Percentiles rank a stretch among this genome's conserved stretches.
phyloP scores from a whole-genome alignment of 768 basidiomycete species.

The Xanthoconium purpureum region DNA sequence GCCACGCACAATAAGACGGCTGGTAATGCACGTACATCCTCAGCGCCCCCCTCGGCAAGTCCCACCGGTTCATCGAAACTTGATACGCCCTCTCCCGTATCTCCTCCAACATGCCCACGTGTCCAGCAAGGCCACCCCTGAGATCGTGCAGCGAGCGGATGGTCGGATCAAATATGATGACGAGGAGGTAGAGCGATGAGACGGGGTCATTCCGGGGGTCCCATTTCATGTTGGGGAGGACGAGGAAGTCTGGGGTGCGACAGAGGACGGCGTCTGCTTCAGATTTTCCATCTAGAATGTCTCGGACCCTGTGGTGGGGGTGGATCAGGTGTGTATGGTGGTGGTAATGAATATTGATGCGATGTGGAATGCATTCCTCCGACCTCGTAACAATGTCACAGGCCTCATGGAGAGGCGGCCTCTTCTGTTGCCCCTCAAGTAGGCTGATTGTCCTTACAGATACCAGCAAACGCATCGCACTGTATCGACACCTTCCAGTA shows the following conservation, averaged over 20 bases:
- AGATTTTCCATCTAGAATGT: constrained; percentile 73
- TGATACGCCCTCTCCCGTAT: constrained; percentile 57
- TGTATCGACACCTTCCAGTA: too few relatives aligned
- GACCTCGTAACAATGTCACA: too few relatives aligned
- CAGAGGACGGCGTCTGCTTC: constrained; percentile 74
- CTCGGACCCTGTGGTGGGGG: constrained; percentile 62
- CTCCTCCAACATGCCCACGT: constrained; percentile 63
- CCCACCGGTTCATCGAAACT: constrained; percentile 63
- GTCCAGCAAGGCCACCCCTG: constrained; percentile 38
- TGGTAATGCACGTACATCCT: constrained; percentile 93
- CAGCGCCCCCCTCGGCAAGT: constrained; percentile 56
- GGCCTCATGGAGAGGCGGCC: too few relatives aligned
- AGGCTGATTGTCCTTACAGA: too few relatives aligned
- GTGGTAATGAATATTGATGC: too few relatives aligned
- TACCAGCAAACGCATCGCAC: too few relatives aligned
- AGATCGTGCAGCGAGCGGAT: constrained; percentile 81
- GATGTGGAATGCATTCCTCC: too few relatives aligned
- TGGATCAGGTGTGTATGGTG: not conserved
- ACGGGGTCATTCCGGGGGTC: constrained; percentile 65
- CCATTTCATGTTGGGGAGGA: constrained; percentile 98
- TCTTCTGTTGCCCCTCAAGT: too few relatives aligned
- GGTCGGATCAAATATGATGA: constrained; percentile 58
- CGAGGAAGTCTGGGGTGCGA: constrained; percentile 61
- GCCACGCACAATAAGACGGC: constrained; percentile 81
- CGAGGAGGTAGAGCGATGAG: constrained; percentile 80